A percentile compares a stretch with the other conserved stretches of the same genome.
Evolutionary conservation across 2,329 filamentous ascomycete genomes (phyloP).

Genomic region (Stemphylium beticola): DNA sequence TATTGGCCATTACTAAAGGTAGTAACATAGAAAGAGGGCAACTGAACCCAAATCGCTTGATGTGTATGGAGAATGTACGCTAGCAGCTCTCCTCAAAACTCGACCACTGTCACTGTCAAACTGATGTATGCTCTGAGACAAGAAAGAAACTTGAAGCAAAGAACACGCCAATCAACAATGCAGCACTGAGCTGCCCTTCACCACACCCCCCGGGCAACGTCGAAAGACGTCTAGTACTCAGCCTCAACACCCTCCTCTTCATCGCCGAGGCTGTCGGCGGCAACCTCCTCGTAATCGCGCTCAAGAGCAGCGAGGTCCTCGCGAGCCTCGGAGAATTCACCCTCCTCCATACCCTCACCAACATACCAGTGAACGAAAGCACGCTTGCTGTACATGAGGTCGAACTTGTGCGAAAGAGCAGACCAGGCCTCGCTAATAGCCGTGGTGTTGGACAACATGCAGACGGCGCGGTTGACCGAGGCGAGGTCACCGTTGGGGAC

Average conservation of each 20-base stretch:
- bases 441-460: slow-evolving; percentile 99
- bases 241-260: slow-evolving; percentile 84
- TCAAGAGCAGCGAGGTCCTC: slow-evolving; percentile 98
- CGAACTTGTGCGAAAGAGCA: slow-evolving; percentile 95
- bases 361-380: slow-evolving; percentile 99
- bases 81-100: slow-evolving; percentile 27
- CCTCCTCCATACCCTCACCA: slow-evolving; percentile 99
- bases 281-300: slow-evolving; percentile 96
- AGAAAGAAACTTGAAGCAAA: slow-evolving; percentile 29
- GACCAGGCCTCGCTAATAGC: slow-evolving; percentile 99
- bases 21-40: slow-evolving; percentile 38
- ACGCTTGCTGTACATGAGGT: slow-evolving; percentile 99
- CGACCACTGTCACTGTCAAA: slow-evolving; percentile 27
- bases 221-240: slow-evolving; percentile 74
- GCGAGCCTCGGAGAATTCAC: slow-evolving; percentile 98
- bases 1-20: slow-evolving; percentile 37
- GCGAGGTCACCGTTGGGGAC: slow-evolving; percentile 97
- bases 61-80: slow-evolving; percentile 25
- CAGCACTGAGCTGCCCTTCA: slow-evolving; percentile 28
- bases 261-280: slow-evolving; percentile 87
- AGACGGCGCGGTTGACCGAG: slow-evolving; percentile 97
- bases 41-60: slow-evolving; percentile 33
- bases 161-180: slow-evolving; percentile 37
- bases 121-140: slow-evolving; percentile 22
- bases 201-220: slow-evolving; percentile 24